These are phyloP conservation scores for Backusella circina DNA, from an alignment of 192 early-diverging fungal species.

Conservation along the genomic window DNA sequence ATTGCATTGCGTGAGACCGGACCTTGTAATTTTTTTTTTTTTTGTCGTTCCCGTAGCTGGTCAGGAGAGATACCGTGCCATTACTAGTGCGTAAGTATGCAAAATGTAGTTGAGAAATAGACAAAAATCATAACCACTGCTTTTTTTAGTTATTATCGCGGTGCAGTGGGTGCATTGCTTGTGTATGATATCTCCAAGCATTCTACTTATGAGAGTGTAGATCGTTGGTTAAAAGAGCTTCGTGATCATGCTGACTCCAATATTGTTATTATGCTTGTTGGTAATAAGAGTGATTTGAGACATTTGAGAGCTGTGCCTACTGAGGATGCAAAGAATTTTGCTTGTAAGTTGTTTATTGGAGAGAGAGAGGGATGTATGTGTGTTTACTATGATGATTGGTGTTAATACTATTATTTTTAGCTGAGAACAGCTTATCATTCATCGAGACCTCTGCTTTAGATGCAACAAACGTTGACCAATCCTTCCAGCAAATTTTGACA, in stretches of 20 bases:
- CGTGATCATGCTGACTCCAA: constrained; percentile 96
- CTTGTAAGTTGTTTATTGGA: constrained; percentile 54
- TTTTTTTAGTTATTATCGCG: constrained; percentile 81
- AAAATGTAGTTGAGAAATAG: constrained; percentile 1
- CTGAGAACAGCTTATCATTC: constrained; percentile 68
- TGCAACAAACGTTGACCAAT: constrained; percentile 93
- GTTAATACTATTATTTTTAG: constrained; percentile 10
- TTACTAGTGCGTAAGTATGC: constrained; percentile 63
- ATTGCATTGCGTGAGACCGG: background rate
- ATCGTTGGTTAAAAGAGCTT: constrained; percentile 97
- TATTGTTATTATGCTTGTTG: constrained; percentile 99
- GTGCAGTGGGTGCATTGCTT: constrained; percentile 95
- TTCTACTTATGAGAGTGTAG: constrained; percentile 93
- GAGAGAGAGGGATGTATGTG: background rate
- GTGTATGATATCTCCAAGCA: constrained; percentile 99
- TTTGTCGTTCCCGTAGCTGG: constrained; percentile 38
- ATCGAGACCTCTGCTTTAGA: constrained; percentile 99
- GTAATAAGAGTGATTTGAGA: constrained; percentile 98
- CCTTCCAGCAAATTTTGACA: constrained; percentile 94
- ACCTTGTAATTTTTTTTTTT: background rate
- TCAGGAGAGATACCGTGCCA: constrained; percentile 81
- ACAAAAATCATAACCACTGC: background rate
- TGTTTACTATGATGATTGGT: constrained; percentile 57
- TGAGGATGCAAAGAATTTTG: constrained; percentile 97
- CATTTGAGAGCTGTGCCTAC: constrained; percentile 96